Evolutionary conservation across 768 basidiomycete species (phyloP), one percentile per base, ranked within the genome.

Genomic region (Baorangia bicolor): DNA sequence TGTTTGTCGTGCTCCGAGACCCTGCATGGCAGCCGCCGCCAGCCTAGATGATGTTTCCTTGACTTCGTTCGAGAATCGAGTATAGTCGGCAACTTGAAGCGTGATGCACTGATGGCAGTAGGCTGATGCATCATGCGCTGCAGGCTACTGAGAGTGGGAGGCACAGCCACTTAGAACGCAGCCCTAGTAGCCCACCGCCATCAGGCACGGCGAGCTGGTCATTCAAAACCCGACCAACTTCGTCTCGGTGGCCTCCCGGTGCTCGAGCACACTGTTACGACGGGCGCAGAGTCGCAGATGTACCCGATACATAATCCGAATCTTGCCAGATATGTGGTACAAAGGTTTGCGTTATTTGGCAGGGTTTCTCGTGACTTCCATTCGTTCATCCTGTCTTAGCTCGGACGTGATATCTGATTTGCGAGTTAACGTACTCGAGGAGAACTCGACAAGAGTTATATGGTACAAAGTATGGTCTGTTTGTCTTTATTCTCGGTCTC

Each of bases 331-430:
- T 71, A 69, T 51, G 63, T 71, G 50, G 60, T 73, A 37, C 67
- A 73, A 48, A 71, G 69, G 69, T 70, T 31, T 48, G 63, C 25
- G 27, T 52, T 37, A 28, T 49, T 37, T n/a, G n/a, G n/a, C 38
- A 10, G 18, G 2, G 46, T 28, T 42, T 10, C 39, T 47, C 20
- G 33, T 18, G 31, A 28, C 21, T 46, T 51, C 34, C 43, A 27
- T 44, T 35, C n/a, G 14, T 31, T 46, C 44, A 49, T 38, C 9
- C n/a, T 28, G 9, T 39, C 37, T 33, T 62, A 91, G 89, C 63
- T 85, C 89, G 48, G 89, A 90, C 72, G 88, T 90, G 39, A 75
- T 91, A 35, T 78, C 78, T 41, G 85, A 89, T 56, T 78, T 88
- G 78, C 78, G 84, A 50, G 73, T 91, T 7, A 85, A 88, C 57